Conservation (phyloP, 257 asterid genomes). For the Ilex asprella region DNA sequence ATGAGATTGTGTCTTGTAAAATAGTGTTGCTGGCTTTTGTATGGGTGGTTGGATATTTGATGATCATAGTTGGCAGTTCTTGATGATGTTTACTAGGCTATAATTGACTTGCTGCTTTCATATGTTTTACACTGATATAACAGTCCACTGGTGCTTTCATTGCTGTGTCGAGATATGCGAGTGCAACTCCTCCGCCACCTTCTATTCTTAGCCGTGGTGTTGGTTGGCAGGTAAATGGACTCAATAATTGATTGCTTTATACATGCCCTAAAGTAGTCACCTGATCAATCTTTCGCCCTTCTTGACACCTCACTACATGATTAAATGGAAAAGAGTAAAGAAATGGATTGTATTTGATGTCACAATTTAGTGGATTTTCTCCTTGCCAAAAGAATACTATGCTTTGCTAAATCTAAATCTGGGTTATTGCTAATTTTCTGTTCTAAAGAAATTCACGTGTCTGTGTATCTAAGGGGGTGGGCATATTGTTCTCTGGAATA, state of each 20-base stretch:
- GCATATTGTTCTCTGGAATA: constrained; percentile 64
- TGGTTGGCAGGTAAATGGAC: constrained; percentile 81
- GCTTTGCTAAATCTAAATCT: no score
- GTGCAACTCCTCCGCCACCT: constrained; percentile 94
- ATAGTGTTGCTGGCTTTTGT: no score
- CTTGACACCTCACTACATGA: no score
- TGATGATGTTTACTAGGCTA: not conserved
- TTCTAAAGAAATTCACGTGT: not conserved
- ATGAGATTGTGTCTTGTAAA: no score
- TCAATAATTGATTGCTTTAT: not conserved
- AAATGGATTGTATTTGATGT: not conserved
- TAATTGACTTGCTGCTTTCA: not conserved
- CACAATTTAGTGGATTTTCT: not conserved
- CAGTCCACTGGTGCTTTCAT: constrained; percentile 90
- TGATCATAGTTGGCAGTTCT: no score
- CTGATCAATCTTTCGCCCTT: no score
- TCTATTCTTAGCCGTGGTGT: constrained; percentile 93
- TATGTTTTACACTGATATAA: constrained; percentile 5
- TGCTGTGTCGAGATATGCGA: constrained; percentile 85
- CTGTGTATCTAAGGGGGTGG: constrained; percentile 57
- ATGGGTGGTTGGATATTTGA: no score
- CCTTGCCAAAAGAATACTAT: no score
- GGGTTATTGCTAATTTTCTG: no score
- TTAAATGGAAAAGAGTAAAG: not conserved
- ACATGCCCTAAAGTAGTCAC: no score